Conservation (phyloP, 257 asterid species). For the Gentiana macrophylla region DNA sequence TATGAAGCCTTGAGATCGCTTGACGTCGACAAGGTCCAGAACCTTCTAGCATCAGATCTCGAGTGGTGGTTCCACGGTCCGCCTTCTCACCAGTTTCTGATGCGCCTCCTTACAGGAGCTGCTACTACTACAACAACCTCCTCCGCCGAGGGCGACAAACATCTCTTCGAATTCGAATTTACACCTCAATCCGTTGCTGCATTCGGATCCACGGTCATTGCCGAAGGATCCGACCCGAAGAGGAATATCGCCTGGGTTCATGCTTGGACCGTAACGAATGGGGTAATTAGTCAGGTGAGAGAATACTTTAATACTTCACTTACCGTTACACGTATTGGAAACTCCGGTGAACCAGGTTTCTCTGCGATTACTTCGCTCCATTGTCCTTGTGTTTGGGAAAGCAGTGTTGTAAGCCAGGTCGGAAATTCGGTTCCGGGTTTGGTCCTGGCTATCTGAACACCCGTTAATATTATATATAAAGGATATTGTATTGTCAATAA, state of each 20-base stretch:
- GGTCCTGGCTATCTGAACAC: slow-evolving; percentile 47
- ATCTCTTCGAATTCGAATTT: slow-evolving; percentile 46
- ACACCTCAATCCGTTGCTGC: slow-evolving; percentile 60
- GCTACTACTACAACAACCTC: slow-evolving; percentile 2
- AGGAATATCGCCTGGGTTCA: slow-evolving; percentile 83
- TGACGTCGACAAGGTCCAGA: slow-evolving; percentile 64
- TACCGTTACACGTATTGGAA: slow-evolving; percentile 64
- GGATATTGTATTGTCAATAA: too few species aligned
- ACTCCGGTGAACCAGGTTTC: slow-evolving; percentile 27
- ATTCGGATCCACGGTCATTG: slow-evolving; percentile 72
- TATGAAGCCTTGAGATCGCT: slow-evolving; percentile 83
- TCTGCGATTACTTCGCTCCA: slow-evolving; percentile 27
- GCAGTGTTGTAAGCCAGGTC: slow-evolving; percentile 67
- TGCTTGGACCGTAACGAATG: slow-evolving; percentile 97
- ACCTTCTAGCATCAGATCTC: slow-evolving; percentile 78
- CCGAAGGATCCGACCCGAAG: slow-evolving; percentile 62
- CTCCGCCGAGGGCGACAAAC: slow-evolving; percentile 6
- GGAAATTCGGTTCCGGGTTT: slow-evolving; percentile 91
- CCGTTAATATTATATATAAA: not conserved
- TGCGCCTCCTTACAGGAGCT: slow-evolving; percentile 89
- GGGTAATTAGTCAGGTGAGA: slow-evolving; percentile 87
- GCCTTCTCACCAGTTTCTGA: slow-evolving; percentile 90
- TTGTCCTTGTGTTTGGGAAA: slow-evolving; percentile 83
- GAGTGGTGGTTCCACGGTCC: slow-evolving; percentile 99
- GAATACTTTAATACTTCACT: slow-evolving; percentile 95